Percentiles rank a stretch among this genome's conserved stretches.
These are phyloP conservation scores for Tuber aestivum DNA, from an alignment of 495 filamentous ascomycete species.

Conservation along the genomic window DNA sequence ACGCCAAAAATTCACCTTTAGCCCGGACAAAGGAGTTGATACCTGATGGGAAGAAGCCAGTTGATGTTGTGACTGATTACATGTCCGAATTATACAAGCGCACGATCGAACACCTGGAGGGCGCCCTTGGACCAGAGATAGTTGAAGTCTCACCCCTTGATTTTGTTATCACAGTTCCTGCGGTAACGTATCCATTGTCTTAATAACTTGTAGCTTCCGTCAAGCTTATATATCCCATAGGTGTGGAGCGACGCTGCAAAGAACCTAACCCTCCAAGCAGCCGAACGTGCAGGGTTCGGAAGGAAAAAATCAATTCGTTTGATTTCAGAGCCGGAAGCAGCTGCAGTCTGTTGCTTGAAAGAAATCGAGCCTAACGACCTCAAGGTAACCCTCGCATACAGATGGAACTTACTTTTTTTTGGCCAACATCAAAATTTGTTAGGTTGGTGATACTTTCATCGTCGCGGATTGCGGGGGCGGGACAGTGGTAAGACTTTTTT, in stretches of 20 bases:
- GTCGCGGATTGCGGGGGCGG: constrained; percentile 27
- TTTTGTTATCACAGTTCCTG: constrained; percentile 34
- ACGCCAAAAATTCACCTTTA: constrained; percentile 5
- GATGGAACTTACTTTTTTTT: constrained; percentile 43
- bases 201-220: constrained; percentile 14
- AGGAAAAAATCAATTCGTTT: constrained; percentile 2
- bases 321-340: constrained; percentile 26
- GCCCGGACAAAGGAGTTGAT: neutral
- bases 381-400: constrained; percentile 6
- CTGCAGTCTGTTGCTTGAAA: constrained; percentile 20
- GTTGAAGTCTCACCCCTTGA: constrained; percentile 17
- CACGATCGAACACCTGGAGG: constrained; percentile 4
- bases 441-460: constrained; percentile 23
- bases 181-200: constrained; percentile 10
- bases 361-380: constrained; percentile 12
- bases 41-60: constrained; percentile 10
- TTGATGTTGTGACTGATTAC: constrained; percentile 34
- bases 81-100: constrained; percentile 20
- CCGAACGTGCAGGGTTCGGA: constrained; percentile 20
- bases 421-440: neutral
- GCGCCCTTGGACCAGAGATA: neutral
- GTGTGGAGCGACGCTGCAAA: constrained; percentile 28
- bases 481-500: constrained; percentile 14
- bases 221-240: neutral
- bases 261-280: constrained; percentile 19